Evolutionary conservation across 345 rosid species (phyloP), one percentile per base, ranked within the genome.

Genomic region (Barbarea vulgaris): DNA sequence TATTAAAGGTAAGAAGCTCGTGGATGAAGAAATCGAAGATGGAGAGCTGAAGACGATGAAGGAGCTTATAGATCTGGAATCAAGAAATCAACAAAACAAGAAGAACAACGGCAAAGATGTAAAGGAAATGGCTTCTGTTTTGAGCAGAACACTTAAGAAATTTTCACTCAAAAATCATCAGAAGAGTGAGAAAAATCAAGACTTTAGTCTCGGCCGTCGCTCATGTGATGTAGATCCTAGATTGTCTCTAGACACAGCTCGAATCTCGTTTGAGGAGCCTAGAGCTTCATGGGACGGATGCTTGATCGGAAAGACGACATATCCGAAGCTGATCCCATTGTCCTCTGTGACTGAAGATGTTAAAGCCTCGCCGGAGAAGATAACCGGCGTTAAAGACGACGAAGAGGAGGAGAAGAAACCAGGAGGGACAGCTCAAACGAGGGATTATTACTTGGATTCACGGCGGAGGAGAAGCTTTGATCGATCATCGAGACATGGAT

Each of bases 341-440:
- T 83, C 85, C 39, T 66, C 87, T 12, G 93, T 84, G 1, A 70
- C 81, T 36, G 93, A 87, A 79, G 94, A 85, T 65, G 87, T 12
- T 21, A 85, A 85, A 84, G 72, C 81, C 27, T 66, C 70, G 6
- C 81, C 73, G 54, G 58, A 60, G 68, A 63, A 67, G 61, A 18
- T 17, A 42, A 33, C 48, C 47, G 74, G 41, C 28, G 86, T 55
- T 42, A 86, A 73, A 71, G 68, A 74, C 1, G 83, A 79, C 12
- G 86, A 80, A 1, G 87, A 80, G 72, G 77, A 70, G 51, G 69
- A 47, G 71, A 73, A 48, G 70, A 81, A 80, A n/a, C 92, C 96
- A 21, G 98, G 99, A 22, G 98, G 98, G 57, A 89, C 94, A 41
- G 83, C 83, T 77, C 97, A 96, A 73, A 93, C 99, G 4, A 85